Evolutionary conservation across 140 eudicot species (phyloP), one percentile per base, ranked within the genome.

Genomic region (Ambrosia hybrid): DNA sequence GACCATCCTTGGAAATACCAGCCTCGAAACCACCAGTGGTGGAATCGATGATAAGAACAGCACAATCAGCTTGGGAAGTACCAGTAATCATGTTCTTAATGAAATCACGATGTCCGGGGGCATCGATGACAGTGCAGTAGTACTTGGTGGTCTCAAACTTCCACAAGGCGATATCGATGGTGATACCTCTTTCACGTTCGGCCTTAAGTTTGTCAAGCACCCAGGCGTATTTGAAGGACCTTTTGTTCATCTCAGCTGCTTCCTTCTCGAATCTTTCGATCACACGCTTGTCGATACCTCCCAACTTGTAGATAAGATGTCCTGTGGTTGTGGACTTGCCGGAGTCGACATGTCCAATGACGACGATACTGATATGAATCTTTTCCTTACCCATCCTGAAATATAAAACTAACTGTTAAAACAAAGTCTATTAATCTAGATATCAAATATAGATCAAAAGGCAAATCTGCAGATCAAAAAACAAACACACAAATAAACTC

Each of bases 31-130:
- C 85, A 10, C 85, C 86, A 64, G 86, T 82, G 34, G 83, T 82
- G 8, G 86, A 82, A 49, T 82, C 86, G n/a, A 82, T 82, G 67
- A 82, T 82, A 5, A 82, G 82, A 9, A 82, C 79, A 21, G 85
- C 85, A 59, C 85, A 82, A 30, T 81, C 85, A 37, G 85, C 85
- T 55, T 81, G 85, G 33, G 85, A 81, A 12, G 85, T 81, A 55
- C 85, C 85, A 38, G 85, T 81, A 53, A 81, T 81, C 85, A 81
- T 81, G 81, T 81, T 80, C 80, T 80, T 80, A 57, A 80, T 80
- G 37, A 80, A 80, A n/a, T 80, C 84, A 70, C 80, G 80, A 64
- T 80, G 84, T 39, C 84, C 84, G 9, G 80, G 84, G 11, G 84
- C 80, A 74, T 80, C 84, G 17, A 80, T 80, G 70, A 80, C 84